Percentiles rank a stretch among this genome's conserved stretches.
phyloP scores from a whole-genome alignment of 2,329 filamentous ascomycete species.

The Fusarium sterilihyphosum region DNA sequence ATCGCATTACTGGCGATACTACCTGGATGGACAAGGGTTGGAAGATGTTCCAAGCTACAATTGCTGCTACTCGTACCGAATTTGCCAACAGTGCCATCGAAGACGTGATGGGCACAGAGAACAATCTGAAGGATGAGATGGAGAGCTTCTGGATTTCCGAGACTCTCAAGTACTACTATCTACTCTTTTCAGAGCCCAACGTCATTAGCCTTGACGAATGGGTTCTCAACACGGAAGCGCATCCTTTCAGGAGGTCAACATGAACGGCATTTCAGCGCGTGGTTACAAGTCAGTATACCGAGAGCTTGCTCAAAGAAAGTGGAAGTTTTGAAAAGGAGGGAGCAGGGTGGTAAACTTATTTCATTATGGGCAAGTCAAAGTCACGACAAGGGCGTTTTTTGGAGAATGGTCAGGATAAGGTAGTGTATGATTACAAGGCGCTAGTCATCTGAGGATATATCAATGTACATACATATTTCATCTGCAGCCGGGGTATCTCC shows the following conservation, averaged over 20 bases:
- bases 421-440: constrained; percentile 14
- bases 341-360: neutral
- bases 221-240: constrained; percentile 73
- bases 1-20: constrained; percentile 84
- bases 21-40: constrained; percentile 84
- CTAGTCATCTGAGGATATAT: constrained; percentile 18
- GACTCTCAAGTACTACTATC: constrained; percentile 91
- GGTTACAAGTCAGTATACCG: neutral
- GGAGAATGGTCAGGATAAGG: constrained; percentile 20
- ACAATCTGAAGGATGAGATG: constrained; percentile 70
- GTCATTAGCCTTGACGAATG: constrained; percentile 75
- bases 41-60: constrained; percentile 82
- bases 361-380: constrained; percentile 9
- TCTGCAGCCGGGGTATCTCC: neutral
- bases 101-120: constrained; percentile 63
- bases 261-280: neutral
- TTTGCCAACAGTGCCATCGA: constrained; percentile 76
- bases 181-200: constrained; percentile 76
- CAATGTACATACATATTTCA: constrained; percentile 19
- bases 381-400: constrained; percentile 23
- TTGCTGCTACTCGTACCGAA: constrained; percentile 71
- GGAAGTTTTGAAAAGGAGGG: neutral
- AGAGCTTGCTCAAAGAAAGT: neutral
- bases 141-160: constrained; percentile 93
- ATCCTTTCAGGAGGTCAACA: constrained; percentile 63